Base-by-base conservation (phyloP, 2,329 filamentous ascomycete genomes). In the Verticillium nonalfalfae region DNA sequence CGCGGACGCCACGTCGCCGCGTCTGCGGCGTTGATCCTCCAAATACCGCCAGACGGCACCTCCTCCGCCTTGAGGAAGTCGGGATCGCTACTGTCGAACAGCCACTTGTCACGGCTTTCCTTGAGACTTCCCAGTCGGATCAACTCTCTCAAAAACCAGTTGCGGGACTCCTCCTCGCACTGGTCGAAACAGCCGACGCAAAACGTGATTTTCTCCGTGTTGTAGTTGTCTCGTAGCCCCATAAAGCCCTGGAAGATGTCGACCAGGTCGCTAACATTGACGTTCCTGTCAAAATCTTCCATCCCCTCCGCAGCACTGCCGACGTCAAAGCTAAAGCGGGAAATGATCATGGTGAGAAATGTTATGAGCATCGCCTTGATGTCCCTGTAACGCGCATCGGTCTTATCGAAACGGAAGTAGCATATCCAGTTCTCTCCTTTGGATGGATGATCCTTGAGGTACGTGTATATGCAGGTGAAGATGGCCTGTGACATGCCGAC, bases 101-200 rank as follows among this genome's bases (percentile, higher is more conserved):
- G 31, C 55, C 55, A 56, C n/a, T 56, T 56, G 18, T 56, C 31
- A 6, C 55, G 21, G n/a, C 31, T 35, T 56, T 56, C 55, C n/a
- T 34, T 56, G n/a, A 56, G 31, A 6, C 35, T 18, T 7, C 55
- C 55, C 7, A 15, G 9, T 18, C 35, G 35, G 14, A 56, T 5
- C 26, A 56, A 21, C 18, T 56, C 55, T n/a, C 21, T 50, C 35
- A 59, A 21, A 31, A 59, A 59, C 58, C 58, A 59, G 9, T 45
- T 33, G 18, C 57, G 34, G 26, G 38, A 54, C 14, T 58, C 36
- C 18, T 61, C 59, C 7, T 58, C 56, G 57, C 60, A 61, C 36
- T 59, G 56, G 31, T 61, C 60, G 10, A 56, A 52, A 52, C 57
- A 56, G 38, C 38, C 21, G 13, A 61, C 35, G 56, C 39, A 59